Evolutionary conservation across 306 rosid species (phyloP), one percentile per base, ranked within the genome.

Genomic region (Glycine tomentella): DNA sequence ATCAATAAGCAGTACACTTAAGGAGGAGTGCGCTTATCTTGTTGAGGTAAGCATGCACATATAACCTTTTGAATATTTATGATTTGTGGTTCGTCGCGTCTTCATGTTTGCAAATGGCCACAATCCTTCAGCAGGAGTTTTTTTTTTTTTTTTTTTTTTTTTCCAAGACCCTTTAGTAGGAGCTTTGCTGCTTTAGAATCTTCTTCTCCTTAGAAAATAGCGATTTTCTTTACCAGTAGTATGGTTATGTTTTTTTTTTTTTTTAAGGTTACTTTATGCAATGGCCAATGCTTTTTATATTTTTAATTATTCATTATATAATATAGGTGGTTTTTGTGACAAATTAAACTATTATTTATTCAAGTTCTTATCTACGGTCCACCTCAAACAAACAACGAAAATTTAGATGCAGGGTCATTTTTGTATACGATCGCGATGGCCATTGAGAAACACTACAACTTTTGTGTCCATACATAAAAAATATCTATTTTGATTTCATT

Each of bases 51-150:
- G 49, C 77, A 25, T 52, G 74, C 15, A 80, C 31, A 73, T 72
- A 13, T 61, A 4, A 34, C 5, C 20, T 36, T 52, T 72, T 57
- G 51, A 58, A 31, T 71, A 59, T 49, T 48, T 36, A 17, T 61
- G 55, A 70, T 71, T 61, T 72, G 1, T 38, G 55, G 8, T 81
- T 73, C 53, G 61, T 56, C 84, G 74, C 45, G 68, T 72, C 66
- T 8, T 58, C 76, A 46, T 5, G 55, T 64, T 73, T 81, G 58
- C 69, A 81, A 65, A 53, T 64, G 71, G 72, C 80, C 50, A 61
- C 70, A 55, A 25, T 25, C 45, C 46, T 34, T 44, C 49, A 5
- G 59, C 51, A 12, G 40, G 45, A 53, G 77, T 48, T 77, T 20
- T 25, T 25, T 2, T 25, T 1, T 25, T 25, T 25, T 25, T 25